phyloP scores from a whole-genome alignment of 306 rosid genomes.

The Cotoneaster glaucophyllus region DNA sequence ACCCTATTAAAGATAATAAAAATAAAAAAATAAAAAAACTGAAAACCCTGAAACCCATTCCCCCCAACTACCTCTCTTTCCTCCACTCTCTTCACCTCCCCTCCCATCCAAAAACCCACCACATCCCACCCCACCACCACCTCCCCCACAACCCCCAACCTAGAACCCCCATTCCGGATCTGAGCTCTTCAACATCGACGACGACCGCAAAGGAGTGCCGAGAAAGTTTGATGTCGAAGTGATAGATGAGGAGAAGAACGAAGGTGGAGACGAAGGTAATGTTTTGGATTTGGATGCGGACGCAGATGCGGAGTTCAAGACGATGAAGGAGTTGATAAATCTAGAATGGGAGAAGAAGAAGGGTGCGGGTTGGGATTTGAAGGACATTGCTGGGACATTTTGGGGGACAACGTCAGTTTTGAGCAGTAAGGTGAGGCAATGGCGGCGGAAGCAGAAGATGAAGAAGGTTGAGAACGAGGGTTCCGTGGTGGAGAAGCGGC shows the following conservation, averaged over 20 bases:
- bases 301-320: slow-evolving; percentile 44
- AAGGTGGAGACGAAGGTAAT: slow-evolving; percentile 46
- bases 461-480: slow-evolving; percentile 29
- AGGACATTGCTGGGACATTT: slow-evolving; percentile 57
- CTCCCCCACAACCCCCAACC: neutral
- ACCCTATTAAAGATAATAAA: no score
- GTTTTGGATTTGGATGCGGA: slow-evolving; percentile 29
- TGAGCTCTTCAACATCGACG: slow-evolving; percentile 56
- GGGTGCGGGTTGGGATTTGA: slow-evolving; percentile 57
- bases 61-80: no score
- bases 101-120: no score
- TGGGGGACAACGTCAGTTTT: slow-evolving; percentile 68
- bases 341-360: slow-evolving; percentile 68
- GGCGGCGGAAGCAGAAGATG: slow-evolving; percentile 58
- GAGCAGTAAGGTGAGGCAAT: slow-evolving; percentile 62
- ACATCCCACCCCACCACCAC: no score
- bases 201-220: slow-evolving; percentile 31
- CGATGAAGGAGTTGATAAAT: slow-evolving; percentile 96
- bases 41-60: no score
- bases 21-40: no score
- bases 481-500: slow-evolving; percentile 21
- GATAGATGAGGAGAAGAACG: slow-evolving; percentile 28
- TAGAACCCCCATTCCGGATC: neutral
- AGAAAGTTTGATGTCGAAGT: slow-evolving; percentile 33
- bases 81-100: no score